Percentiles rank a stretch among this genome's conserved stretches.
Evolutionary conservation across 2,329 filamentous ascomycete genomes (phyloP).

Genomic region (Colletotrichum somersetense): DNA sequence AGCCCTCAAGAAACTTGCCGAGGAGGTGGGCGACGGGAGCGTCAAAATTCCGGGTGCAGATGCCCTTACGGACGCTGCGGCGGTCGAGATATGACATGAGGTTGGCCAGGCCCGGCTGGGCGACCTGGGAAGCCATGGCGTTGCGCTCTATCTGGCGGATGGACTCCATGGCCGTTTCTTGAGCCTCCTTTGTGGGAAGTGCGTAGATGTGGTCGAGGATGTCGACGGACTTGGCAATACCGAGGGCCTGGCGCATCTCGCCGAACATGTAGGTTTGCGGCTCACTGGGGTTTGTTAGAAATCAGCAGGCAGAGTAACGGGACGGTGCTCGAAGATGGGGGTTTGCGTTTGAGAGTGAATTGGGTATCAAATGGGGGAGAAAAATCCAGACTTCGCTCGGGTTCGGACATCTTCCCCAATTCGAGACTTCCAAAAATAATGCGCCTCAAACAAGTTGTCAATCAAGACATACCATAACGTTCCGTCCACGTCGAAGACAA

Average conservation of each 20-base stretch:
- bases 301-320: not conserved
- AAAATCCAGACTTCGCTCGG: not conserved
- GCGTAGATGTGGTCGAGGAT: slow-evolving; percentile 90
- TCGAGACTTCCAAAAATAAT: not conserved
- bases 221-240: slow-evolving; percentile 79
- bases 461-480: slow-evolving; percentile 81
- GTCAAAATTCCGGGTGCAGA: slow-evolving; percentile 96
- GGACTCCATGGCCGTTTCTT: slow-evolving; percentile 75
- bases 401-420: not conserved
- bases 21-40: slow-evolving; percentile 81
- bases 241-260: slow-evolving; percentile 83
- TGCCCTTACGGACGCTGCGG: slow-evolving; percentile 77
- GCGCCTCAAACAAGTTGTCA: not conserved
- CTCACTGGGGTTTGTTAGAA: slow-evolving; percentile 64
- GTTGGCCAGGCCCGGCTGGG: slow-evolving; percentile 81
- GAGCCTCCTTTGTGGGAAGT: slow-evolving; percentile 71
- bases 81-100: slow-evolving; percentile 87
- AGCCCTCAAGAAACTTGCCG: slow-evolving; percentile 76
- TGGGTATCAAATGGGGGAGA: no score
- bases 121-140: slow-evolving; percentile 83
- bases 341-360: not conserved
- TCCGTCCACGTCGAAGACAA: slow-evolving; percentile 94
- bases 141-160: slow-evolving; percentile 84
- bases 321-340: not conserved
- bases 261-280: slow-evolving; percentile 97